Evolutionary conservation across 2,329 filamentous ascomycete genomes (phyloP).

Genomic region (Akanthomyces uredinophilus): DNA sequence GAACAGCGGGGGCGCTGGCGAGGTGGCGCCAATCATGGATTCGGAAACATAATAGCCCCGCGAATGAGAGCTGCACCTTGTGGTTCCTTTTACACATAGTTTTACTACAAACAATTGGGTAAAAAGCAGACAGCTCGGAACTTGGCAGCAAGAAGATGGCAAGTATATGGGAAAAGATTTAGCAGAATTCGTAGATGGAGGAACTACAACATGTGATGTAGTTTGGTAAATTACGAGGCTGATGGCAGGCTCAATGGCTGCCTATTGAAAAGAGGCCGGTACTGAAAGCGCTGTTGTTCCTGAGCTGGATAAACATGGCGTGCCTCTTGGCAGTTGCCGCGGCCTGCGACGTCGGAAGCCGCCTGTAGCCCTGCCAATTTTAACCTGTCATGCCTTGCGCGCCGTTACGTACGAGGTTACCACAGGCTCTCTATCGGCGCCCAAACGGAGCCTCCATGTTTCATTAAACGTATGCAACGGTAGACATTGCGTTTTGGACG

Average conservation of each 20-base stretch:
- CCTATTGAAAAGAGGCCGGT: not conserved
- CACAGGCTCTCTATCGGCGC: too few species aligned
- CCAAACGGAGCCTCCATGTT: not conserved
- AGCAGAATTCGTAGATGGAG: too few species aligned
- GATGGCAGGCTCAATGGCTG: not conserved
- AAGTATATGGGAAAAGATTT: not conserved
- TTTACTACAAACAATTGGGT: slow-evolving; percentile 10
- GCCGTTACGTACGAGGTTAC: slow-evolving; percentile 8
- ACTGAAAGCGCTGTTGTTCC: not conserved
- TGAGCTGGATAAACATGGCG: not conserved
- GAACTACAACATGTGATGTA: not conserved
- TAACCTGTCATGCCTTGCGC: not conserved
- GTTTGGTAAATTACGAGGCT: not conserved
- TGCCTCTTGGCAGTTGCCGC: too few species aligned
- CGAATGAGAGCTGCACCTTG: slow-evolving; percentile 5
- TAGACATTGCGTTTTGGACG: not conserved
- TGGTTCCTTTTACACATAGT: slow-evolving; percentile 16
- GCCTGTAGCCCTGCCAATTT: not conserved
- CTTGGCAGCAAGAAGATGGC: not conserved
- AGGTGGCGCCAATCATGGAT: not conserved
- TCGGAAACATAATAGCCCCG: slow-evolving; percentile 14
- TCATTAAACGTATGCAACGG: not conserved
- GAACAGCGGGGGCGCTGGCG: not conserved
- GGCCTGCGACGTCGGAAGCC: slow-evolving; percentile 3
- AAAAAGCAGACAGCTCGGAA: not conserved